Base-by-base conservation (phyloP, 768 basidiomycete species). In the Leccinum fibrillosum region DNA sequence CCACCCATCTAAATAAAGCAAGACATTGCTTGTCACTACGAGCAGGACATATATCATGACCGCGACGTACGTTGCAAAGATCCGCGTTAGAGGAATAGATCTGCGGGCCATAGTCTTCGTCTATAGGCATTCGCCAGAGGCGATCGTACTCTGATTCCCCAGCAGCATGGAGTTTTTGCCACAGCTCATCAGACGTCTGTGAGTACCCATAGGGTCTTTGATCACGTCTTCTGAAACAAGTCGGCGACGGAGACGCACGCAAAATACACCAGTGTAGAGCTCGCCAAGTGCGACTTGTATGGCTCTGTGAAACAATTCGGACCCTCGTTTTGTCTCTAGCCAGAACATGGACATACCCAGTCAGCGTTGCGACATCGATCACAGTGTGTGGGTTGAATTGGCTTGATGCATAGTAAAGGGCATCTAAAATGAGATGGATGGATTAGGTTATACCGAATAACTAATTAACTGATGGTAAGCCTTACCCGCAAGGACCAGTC, bases 41-140 rank as follows among this genome's bases (percentile, higher is more conserved):
- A 21, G 35, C 13, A 5, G n/a, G 4, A 6, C 13, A 25, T 6
- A 57, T 19, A 28, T 37, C 37, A 37, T 25, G 30, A 52, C 23
- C 3, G n/a, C 5, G 12, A 60, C 59, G 19, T 30, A 61, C 58
- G 64, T 93, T 94, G 73, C 88, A 86, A 34, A 94, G 77, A 70
- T 94, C 92, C 25, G 90, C 91, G 64, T 91, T 92, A 26, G 85
- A 86, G 7, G 78, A 79, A 69, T 85, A 73, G 64, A 95, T 94
- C 69, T 91, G 90, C 11, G 84, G 82, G 1, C 82, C 85, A 62
- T 80, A 95, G 56, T 86, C 90, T 47, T 92, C 90, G 64, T 91
- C 87, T 54, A 95, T 82, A 10, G 92, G 92, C 86, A 94, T 85
- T 26, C 92, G 84, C 92, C 92, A 94, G 80, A 95, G 86, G 54